Conservation (phyloP, 1,284 basidiomycete species). For the Marasmius sp. region DNA sequence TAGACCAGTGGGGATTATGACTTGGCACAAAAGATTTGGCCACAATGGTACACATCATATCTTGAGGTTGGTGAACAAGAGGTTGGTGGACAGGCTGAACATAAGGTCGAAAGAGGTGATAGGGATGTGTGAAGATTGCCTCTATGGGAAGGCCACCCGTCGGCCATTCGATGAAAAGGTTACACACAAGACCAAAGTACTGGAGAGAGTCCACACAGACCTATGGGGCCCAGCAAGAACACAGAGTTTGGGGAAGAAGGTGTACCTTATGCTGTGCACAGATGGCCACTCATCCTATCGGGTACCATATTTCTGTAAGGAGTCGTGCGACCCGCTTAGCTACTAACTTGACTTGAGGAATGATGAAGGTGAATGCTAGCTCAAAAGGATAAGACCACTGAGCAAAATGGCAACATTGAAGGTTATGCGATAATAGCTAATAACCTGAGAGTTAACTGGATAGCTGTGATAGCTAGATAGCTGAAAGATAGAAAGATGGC, state of each 20-base stretch:
- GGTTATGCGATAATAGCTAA: too few species aligned
- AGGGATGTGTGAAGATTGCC: conserved; percentile 19
- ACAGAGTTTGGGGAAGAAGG: too few species aligned
- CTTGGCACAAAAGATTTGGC: conserved; percentile 8
- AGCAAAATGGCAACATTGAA: too few species aligned
- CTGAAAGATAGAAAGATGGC: too few species aligned
- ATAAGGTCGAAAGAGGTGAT: conserved; percentile 1
- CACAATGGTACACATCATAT: not conserved
- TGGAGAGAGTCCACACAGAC: conserved; percentile 15
- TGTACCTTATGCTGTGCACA: conserved; percentile 19
- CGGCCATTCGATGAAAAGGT: conserved; percentile 17
- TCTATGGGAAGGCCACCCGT: conserved; percentile 19
- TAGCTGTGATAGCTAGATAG: too few species aligned
- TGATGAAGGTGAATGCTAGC: too few species aligned
- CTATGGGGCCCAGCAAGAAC: conserved; percentile 13
- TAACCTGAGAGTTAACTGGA: too few species aligned
- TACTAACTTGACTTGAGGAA: too few species aligned
- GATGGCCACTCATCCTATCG: conserved; percentile 10
- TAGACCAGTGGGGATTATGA: conserved; percentile 1
- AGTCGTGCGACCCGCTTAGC: too few species aligned
- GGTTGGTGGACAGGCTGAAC: not conserved
- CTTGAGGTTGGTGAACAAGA: not conserved
- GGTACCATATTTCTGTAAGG: too few species aligned
- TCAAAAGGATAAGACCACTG: too few species aligned
- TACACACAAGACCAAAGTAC: conserved; percentile 10